Evolutionary conservation across 148 eudicot species (phyloP), one percentile per base, ranked within the genome.

Genomic region (Arctostaphylos glauca): DNA sequence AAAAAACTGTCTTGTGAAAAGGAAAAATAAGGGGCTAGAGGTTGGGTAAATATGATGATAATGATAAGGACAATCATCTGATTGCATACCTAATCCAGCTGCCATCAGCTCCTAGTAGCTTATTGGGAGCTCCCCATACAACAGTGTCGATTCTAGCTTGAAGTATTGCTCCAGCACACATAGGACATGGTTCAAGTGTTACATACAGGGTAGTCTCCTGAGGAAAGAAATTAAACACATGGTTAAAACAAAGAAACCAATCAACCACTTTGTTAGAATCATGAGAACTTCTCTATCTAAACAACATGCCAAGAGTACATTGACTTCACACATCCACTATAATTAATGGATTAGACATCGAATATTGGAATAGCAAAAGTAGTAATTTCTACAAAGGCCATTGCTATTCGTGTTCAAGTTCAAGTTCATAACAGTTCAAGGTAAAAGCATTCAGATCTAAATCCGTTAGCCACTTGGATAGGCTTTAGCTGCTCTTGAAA

Each of bases 91-190:
- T 93, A 82, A 96, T 96, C 98, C 99, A 96, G 91, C 99, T 96
- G 79, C 99, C 99, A 87, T 96, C 99, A 78, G 99, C 99, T 87
- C 99, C 99, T n/a, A 94, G 94, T 80, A 94, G 99, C 87, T 93
- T 96, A 87, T 96, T 96, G 43, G 98, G 99, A 75, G 99, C 99
- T 78, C 99, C 99, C 96, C 97, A 96, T 21, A 96, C 99, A 86
- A 96, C 91, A 41, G 95, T 87, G 84, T 92, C 91, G 21, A 94
- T 81, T 87, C 99, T 89, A 47, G 99, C 97, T 91, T 92, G 95
- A 86, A 94, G 95, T 78, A 96, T 96, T 53, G 98, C 99, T 89
- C 99, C 99, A 81, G 99, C 99, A 76, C 99, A 96, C 99, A 96
- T 96, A 10, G 98, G 92, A 79, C 99, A 96, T 67, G 99, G 99